Percentiles rank a stretch among this genome's conserved stretches.
Conservation (phyloP, 1,139 yeast genomes). For the Casaregolazyma lundiana region DNA sequence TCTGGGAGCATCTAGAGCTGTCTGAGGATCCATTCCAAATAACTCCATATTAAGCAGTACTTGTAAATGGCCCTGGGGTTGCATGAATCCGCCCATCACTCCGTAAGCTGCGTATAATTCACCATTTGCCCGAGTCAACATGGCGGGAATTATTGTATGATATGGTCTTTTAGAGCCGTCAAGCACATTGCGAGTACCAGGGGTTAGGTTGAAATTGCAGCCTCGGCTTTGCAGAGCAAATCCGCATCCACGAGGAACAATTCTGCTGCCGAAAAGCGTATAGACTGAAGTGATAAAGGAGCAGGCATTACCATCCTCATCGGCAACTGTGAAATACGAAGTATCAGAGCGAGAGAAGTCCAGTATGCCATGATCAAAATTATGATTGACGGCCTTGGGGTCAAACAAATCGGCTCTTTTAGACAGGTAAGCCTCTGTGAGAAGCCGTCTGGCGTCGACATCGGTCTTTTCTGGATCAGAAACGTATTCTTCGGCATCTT, state of each 20-base stretch:
- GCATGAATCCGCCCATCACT: constrained; percentile 87
- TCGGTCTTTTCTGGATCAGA: constrained; percentile 43
- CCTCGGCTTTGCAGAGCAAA: constrained; percentile 76
- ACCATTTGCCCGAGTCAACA: constrained; percentile 50
- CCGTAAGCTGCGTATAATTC: constrained; percentile 67
- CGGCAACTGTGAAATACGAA: constrained; percentile 67
- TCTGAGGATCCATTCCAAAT: constrained; percentile 67
- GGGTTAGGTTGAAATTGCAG: constrained; percentile 61
- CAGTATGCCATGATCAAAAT: constrained; percentile 53
- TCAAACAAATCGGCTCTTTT: constrained; percentile 48
- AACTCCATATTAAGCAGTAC: constrained; percentile 62
- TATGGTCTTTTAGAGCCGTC: constrained; percentile 74
- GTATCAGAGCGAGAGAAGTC: constrained; percentile 68
- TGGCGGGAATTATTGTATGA: constrained; percentile 81
- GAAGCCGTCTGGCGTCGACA: constrained; percentile 38
- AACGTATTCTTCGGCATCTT: constrained; percentile 72
- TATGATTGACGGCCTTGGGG: constrained; percentile 38
- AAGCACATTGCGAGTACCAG: constrained; percentile 54
- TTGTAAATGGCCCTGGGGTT: constrained; percentile 82
- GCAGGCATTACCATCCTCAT: constrained; percentile 72
- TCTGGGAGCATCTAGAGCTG: constrained; percentile 72
- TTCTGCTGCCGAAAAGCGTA: constrained; percentile 67
- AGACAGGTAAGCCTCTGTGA: constrained; percentile 42
- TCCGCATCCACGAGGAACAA: constrained; percentile 62
- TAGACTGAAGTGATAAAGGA: constrained; percentile 77